A percentile compares a stretch with the other conserved stretches of the same genome.
Conservation (phyloP, 768 basidiomycete genomes). For the Lactarius tabidus region DNA sequence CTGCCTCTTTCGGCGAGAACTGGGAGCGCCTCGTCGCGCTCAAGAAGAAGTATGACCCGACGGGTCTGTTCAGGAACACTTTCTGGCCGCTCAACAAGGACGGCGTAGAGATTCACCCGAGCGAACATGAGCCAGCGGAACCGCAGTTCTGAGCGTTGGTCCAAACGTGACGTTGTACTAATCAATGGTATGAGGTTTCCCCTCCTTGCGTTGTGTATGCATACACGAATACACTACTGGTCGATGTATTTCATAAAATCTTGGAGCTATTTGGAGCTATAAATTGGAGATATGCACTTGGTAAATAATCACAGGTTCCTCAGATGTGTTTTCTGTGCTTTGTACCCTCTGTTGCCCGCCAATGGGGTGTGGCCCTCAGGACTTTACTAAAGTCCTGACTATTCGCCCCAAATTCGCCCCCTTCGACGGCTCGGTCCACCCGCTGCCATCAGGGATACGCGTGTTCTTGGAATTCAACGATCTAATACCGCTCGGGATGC, state of each 20-base stretch:
- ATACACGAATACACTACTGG: background rate
- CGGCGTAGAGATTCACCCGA: constrained; percentile 51
- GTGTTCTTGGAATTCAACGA: no score
- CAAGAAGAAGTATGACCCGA: constrained; percentile 75
- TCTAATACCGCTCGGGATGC: no score
- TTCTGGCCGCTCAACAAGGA: constrained; percentile 74
- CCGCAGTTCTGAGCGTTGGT: constrained; percentile 28
- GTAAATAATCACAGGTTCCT: no score
- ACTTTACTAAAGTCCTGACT: no score
- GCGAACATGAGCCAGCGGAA: constrained; percentile 59
- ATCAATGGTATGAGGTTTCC: background rate
- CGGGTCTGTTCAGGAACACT: constrained; percentile 67
- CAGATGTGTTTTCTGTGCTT: no score
- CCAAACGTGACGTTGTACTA: background rate
- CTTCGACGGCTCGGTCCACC: no score
- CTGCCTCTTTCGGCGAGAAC: constrained; percentile 67
- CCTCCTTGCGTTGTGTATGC: background rate
- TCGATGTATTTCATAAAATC: background rate
- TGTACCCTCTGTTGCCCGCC: no score
- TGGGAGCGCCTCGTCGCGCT: constrained; percentile 67
- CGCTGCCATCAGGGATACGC: no score
- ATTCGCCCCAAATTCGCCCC: no score
- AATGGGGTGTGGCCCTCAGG: no score
- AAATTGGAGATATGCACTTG: background rate
- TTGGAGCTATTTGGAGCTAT: background rate